phyloP scores from a whole-genome alignment of 106 monocot genomes.

The Allium sativum region DNA sequence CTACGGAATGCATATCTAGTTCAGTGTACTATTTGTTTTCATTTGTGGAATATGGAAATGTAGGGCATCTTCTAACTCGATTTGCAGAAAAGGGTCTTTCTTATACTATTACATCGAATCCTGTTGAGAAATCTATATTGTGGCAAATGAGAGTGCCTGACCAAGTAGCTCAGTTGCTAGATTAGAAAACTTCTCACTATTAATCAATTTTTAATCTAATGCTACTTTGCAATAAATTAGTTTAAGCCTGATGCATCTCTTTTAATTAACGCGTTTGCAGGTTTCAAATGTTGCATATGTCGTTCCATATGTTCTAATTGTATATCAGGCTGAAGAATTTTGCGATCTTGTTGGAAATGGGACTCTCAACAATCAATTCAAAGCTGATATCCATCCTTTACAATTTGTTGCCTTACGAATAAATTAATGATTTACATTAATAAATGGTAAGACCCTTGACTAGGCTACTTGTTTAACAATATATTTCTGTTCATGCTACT shows the following conservation, averaged over 20 bases:
- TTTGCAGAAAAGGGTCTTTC: slow-evolving; percentile 71
- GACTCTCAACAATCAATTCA: slow-evolving; percentile 52
- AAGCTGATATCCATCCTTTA: slow-evolving; percentile 56
- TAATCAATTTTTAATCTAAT: too few species aligned
- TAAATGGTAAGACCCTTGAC: slow-evolving; percentile 48
- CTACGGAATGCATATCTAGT: not conserved
- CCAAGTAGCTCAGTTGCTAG: slow-evolving; percentile 48
- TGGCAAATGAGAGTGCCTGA: slow-evolving; percentile 87
- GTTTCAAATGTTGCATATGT: slow-evolving; percentile 34
- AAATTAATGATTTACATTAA: slow-evolving; percentile 70
- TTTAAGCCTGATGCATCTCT: too few species aligned
- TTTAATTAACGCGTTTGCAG: slow-evolving; percentile 18
- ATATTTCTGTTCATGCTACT: too few species aligned
- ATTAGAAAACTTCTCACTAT: not conserved
- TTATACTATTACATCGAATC: slow-evolving; percentile 58
- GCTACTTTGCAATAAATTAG: too few species aligned
- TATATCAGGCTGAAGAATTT: slow-evolving; percentile 85
- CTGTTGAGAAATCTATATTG: slow-evolving; percentile 64
- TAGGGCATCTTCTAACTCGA: slow-evolving; percentile 73
- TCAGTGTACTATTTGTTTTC: not conserved
- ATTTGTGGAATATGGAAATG: slow-evolving; percentile 6
- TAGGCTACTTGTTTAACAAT: too few species aligned
- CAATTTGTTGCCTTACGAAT: slow-evolving; percentile 74
- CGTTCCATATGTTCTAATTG: slow-evolving; percentile 60
- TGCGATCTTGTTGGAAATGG: slow-evolving; percentile 55